Conservation (phyloP, 78 protist genomes). For the Dictyostelium discoideum region DNA sequence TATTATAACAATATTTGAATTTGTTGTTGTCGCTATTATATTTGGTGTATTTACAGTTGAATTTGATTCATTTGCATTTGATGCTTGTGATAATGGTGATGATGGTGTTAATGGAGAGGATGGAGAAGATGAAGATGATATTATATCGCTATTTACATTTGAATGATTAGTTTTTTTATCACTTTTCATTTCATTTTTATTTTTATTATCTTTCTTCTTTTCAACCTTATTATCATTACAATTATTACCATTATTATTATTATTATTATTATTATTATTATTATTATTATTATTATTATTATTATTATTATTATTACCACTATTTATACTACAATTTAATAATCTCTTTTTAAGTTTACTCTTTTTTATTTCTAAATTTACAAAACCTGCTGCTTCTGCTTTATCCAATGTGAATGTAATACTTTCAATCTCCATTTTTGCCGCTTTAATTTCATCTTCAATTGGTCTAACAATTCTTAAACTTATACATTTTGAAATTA, state of each 20-base stretch:
- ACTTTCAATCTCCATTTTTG: slow-evolving; percentile 34
- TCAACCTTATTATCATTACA: background rate
- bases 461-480: slow-evolving; percentile 5
- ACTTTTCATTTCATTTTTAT: background rate
- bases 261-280: background rate
- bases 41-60: background rate
- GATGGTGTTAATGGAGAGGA: background rate
- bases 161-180: background rate
- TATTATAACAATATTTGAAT: background rate
- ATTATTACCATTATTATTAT: background rate
- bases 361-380: slow-evolving; percentile 6
- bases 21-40: background rate
- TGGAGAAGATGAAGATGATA: background rate
- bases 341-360: background rate
- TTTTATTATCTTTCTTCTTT: background rate
- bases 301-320: background rate
- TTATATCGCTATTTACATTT: slow-evolving; percentile 5
- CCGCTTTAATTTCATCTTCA: slow-evolving; percentile 61
- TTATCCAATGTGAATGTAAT: slow-evolving; percentile 22
- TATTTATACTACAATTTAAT: background rate
- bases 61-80: background rate
- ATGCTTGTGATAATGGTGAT: background rate
- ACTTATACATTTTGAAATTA: slow-evolving; percentile 37
- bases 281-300: background rate
- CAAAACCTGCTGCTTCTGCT: slow-evolving; percentile 19